Evolutionary conservation across 257 asterid species (phyloP), one percentile per base, ranked within the genome.

Genomic region (Thymus quinquecostatus): DNA sequence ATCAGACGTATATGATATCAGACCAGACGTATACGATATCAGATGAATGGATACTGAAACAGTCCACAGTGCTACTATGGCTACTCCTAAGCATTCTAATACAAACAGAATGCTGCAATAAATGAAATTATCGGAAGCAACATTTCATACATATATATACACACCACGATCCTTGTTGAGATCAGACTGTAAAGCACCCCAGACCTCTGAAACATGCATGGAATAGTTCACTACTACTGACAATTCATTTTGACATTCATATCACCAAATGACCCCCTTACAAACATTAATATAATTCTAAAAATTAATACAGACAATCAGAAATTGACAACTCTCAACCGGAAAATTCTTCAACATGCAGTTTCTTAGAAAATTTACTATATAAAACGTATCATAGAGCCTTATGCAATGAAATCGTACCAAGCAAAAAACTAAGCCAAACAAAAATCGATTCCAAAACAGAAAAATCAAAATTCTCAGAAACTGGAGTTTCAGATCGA

Each of bases 351-450:
- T 9, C 12, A 12, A 33, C 54, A 43, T 56, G 40, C 57, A 30
- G 43, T 3, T 65, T 27, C 44, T 8, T 5, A 11, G 29, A 63
- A 29, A 56, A 14, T 3, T 47, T 10, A 33, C 12, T 5, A 49
- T 43, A 43, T 64, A 54, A 60, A 53, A 41, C 8, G 58, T 75
- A 81, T 73, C 80, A 14, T 10, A 43, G 11, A 45, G 59, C 5
- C 21, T 13, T 34, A 27, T 2, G 53, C 33, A 64, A 64, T 61
- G 14, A 53, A 66, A 50, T 41, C 21, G 49, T 36, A 34, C 13
- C 34, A 10, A 38, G 8, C 40, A 6, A 36, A 56, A 5, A 69
- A 44, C 29, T 43, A 47, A 11, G 5, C 1, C 13, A 38, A 67
- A 33, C 8, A 12, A 0, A 51, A 62, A 13, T 43, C 28, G 12